A percentile compares a stretch with the other conserved stretches of the same genome.
Conservation (phyloP, 176 grass and related monocot genomes). For the Metroxylon sagu region DNA sequence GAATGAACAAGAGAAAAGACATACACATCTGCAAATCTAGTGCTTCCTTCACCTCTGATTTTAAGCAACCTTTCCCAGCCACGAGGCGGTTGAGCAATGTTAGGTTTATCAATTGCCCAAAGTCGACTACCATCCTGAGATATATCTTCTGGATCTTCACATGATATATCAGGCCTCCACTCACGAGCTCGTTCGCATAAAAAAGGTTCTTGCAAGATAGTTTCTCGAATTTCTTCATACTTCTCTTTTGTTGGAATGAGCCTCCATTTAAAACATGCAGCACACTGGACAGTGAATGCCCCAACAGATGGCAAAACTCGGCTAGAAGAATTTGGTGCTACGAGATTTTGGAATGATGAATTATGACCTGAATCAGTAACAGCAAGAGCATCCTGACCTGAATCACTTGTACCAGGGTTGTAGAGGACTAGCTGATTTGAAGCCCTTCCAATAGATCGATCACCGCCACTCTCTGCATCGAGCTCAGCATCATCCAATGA, state of each 20-base stretch:
- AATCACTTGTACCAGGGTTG: slow-evolving; percentile 14
- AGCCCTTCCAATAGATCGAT: slow-evolving; percentile 1
- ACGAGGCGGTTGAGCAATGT: slow-evolving; percentile 40
- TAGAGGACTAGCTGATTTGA: slow-evolving; percentile 31
- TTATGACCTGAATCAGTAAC: slow-evolving; percentile 6
- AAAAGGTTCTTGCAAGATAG: slow-evolving; percentile 40
- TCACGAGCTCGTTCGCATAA: slow-evolving; percentile 37
- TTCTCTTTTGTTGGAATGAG: slow-evolving; percentile 55
- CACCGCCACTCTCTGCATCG: neutral
- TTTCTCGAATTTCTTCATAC: slow-evolving; percentile 65
- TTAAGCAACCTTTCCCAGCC: slow-evolving; percentile 61
- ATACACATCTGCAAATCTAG: slow-evolving; percentile 68
- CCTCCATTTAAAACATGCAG: slow-evolving; percentile 63
- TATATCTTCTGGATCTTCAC: slow-evolving; percentile 46
- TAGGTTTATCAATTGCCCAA: slow-evolving; percentile 66
- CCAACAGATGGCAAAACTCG: slow-evolving; percentile 40
- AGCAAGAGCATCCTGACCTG: slow-evolving; percentile 1
- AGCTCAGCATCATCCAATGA: neutral
- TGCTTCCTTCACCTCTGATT: slow-evolving; percentile 52
- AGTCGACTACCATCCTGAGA: slow-evolving; percentile 45
- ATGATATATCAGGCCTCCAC: slow-evolving; percentile 53
- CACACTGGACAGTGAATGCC: slow-evolving; percentile 58
- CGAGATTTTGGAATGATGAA: neutral
- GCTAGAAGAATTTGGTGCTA: slow-evolving; percentile 4
- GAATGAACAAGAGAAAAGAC: slow-evolving; percentile 2